Conservation (phyloP, 2,329 filamentous ascomycete species). For the Zasmidium cellare region DNA sequence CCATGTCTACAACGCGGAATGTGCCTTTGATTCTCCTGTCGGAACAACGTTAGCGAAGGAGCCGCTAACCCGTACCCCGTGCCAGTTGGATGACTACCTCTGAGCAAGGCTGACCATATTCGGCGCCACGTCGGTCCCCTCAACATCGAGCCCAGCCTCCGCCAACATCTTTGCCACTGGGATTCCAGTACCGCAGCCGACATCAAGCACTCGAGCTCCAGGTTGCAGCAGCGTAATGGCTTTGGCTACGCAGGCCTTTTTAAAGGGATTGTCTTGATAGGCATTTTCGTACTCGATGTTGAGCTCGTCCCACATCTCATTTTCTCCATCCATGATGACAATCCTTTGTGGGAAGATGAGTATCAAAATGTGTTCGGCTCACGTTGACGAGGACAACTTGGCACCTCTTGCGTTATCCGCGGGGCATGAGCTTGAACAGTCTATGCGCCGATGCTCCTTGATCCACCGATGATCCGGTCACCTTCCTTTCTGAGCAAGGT, state of each 20-base stretch:
- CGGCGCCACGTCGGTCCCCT: conserved; percentile 32
- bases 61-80: too few species aligned
- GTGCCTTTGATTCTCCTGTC: conserved; percentile 15
- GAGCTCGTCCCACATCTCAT: conserved; percentile 18
- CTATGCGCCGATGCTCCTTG: too few species aligned
- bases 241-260: conserved; percentile 18
- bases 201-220: conserved; percentile 24
- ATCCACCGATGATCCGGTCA: too few species aligned
- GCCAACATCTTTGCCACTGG: conserved; percentile 32
- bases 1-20: conserved; percentile 29
- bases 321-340: background rate
- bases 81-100: too few species aligned
- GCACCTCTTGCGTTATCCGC: too few species aligned
- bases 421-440: too few species aligned
- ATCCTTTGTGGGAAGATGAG: too few species aligned
- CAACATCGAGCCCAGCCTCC: conserved; percentile 29
- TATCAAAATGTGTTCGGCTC: too few species aligned
- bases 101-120: conserved; percentile 33
- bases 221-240: conserved; percentile 11
- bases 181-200: conserved; percentile 37
- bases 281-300: conserved; percentile 33
- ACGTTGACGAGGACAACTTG: too few species aligned
- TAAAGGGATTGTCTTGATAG: conserved; percentile 30
- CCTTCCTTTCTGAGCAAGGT: too few species aligned
- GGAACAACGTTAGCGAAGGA: background rate